Evolutionary conservation across 2,329 filamentous ascomycete genomes (phyloP).

Genomic region (Chaetomiaceae sp.): DNA sequence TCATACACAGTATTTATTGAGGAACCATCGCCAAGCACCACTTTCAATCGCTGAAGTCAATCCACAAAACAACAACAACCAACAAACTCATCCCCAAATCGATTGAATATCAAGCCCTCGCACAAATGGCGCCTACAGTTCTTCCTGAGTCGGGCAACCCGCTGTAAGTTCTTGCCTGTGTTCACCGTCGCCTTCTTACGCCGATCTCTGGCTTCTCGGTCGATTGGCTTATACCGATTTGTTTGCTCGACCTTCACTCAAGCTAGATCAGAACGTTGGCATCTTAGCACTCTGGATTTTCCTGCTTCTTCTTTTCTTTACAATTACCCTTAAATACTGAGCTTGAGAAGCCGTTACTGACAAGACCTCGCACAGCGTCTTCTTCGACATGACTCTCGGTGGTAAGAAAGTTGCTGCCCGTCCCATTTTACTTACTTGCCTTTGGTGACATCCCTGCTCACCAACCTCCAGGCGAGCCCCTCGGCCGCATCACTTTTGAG

Average conservation of each 20-base stretch:
- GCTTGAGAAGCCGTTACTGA: slow-evolving; percentile 5
- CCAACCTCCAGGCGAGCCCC: slow-evolving; percentile 63
- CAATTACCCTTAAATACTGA: neutral
- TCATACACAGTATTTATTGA: neutral
- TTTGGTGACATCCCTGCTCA: neutral
- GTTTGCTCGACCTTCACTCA: neutral
- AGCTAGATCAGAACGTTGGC: neutral
- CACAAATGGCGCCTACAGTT: slow-evolving; percentile 26
- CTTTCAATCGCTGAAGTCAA: neutral
- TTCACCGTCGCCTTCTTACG: neutral
- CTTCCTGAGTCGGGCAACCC: slow-evolving; percentile 29
- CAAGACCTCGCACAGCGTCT: slow-evolving; percentile 28
- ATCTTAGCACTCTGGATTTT: neutral
- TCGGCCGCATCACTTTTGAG: slow-evolving; percentile 86
- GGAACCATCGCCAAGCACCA: neutral
- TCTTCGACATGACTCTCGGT: slow-evolving; percentile 57
- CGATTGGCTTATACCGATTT: neutral
- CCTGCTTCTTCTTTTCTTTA: too few relatives aligned
- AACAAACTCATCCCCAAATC: neutral
- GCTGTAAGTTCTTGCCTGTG: slow-evolving; percentile 22
- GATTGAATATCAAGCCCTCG: neutral
- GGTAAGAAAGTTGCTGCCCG: slow-evolving; percentile 44
- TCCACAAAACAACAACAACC: neutral
- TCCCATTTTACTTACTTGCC: neutral
- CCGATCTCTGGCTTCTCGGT: neutral